Percentiles rank a stretch among this genome's conserved stretches.
phyloP scores from a whole-genome alignment of 768 basidiomycete genomes.

The Macrolepiota fuliginosa region DNA sequence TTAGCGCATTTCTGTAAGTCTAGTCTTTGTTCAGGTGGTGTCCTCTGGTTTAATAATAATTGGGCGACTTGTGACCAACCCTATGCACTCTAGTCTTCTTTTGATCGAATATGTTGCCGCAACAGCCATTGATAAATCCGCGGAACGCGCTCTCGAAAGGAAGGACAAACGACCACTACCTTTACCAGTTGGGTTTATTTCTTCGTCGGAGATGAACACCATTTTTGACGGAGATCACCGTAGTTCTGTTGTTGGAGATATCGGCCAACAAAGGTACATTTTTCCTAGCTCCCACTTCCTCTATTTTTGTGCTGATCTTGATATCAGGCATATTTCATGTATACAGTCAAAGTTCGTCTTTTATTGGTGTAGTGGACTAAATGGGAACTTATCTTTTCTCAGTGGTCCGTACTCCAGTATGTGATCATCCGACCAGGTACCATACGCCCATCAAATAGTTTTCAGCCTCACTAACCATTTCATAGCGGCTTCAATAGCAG shows the following conservation, averaged over 20 bases:
- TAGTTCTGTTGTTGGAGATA: conserved; percentile 84
- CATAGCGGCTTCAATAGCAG: conserved; percentile 62
- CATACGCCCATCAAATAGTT: not conserved
- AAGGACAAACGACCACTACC: conserved; percentile 80
- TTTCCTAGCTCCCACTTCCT: not conserved
- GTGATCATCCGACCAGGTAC: conserved; percentile 63
- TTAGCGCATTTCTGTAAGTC: conserved; percentile 83
- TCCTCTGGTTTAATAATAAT: not conserved
- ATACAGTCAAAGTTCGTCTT: conserved; percentile 69
- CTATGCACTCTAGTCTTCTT: conserved; percentile 48
- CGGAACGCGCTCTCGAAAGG: conserved; percentile 65
- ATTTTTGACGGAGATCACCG: not conserved
- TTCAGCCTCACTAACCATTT: not conserved
- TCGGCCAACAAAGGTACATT: conserved; percentile 69
- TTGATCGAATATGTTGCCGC: conserved; percentile 83
- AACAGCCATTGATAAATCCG: conserved; percentile 58
- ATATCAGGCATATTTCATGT: conserved; percentile 80
- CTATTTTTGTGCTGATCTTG: not conserved
- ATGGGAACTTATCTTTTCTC: not conserved
- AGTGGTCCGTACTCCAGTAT: conserved; percentile 92
- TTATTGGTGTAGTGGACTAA: not conserved
- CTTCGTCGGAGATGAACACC: not conserved
- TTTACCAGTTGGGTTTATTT: conserved; percentile 44
- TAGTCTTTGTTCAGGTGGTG: not conserved
- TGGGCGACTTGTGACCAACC: not conserved